Percentiles rank a stretch among this genome's conserved stretches.
Conservation (phyloP, 371 early-diverging fungal genomes). For the Mucor ambiguus region DNA sequence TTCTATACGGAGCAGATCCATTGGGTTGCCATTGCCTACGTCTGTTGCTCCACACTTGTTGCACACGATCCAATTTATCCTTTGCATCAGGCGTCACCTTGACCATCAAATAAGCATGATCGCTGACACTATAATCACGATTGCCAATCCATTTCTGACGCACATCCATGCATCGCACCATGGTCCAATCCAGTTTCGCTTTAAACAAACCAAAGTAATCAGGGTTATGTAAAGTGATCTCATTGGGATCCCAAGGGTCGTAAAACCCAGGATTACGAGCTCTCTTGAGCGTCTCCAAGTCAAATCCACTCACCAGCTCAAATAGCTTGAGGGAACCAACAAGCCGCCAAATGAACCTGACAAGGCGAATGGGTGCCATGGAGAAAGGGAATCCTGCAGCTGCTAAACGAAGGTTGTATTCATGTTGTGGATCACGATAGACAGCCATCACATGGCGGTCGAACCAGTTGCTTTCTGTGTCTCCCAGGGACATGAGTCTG, state of each 20-base stretch:
- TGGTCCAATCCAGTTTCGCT: constrained; percentile 81
- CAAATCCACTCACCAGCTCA: constrained; percentile 44
- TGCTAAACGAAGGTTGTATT: constrained; percentile 37
- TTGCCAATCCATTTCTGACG: constrained; percentile 60
- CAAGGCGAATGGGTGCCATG: constrained; percentile 17
- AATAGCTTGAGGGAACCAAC: constrained; percentile 16
- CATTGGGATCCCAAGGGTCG: constrained; percentile 69
- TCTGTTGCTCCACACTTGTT: constrained; percentile 23
- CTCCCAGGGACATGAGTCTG: constrained; percentile 64
- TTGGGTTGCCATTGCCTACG: constrained; percentile 32
- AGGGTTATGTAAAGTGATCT: constrained; percentile 68
- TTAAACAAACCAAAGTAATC: constrained; percentile 64
- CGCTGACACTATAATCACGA: constrained; percentile 66
- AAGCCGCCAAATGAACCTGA: constrained; percentile 19
- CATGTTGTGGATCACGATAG: constrained; percentile 25
- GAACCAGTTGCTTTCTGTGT: constrained; percentile 78
- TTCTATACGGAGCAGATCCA: constrained; percentile 26
- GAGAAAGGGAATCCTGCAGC: constrained; percentile 39
- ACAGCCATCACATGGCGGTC: constrained; percentile 49
- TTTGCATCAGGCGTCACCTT: constrained; percentile 48
- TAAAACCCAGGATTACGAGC: constrained; percentile 79
- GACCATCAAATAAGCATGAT: constrained; percentile 76
- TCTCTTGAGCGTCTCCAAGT: constrained; percentile 42
- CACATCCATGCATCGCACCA: constrained; percentile 64
- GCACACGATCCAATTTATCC: constrained; percentile 17